Percentiles rank a stretch among this genome's conserved stretches.
Evolutionary conservation across 106 monocot species (phyloP).

Genomic region (Chionographis japonica): DNA sequence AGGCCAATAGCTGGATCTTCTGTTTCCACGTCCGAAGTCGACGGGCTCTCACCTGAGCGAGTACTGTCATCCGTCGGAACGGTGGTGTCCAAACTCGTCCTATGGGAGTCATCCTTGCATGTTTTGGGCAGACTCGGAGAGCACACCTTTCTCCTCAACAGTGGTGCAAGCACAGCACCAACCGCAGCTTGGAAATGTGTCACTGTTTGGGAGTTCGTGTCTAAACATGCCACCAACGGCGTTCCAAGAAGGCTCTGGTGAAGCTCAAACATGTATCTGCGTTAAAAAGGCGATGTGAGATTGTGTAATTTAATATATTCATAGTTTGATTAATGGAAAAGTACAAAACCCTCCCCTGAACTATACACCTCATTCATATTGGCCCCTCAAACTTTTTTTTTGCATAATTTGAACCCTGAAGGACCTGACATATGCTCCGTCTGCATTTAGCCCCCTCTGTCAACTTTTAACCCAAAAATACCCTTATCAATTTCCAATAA

Average conservation of each 20-base stretch:
- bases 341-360: too few species aligned
- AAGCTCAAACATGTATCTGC: constrained; percentile 29
- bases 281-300: constrained; percentile 3
- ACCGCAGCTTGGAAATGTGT: constrained; percentile 45
- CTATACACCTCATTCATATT: too few species aligned
- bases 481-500: too few species aligned
- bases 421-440: too few species aligned
- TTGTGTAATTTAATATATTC: too few species aligned
- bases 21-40: constrained; percentile 26
- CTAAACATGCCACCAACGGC: constrained; percentile 64
- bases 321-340: too few species aligned
- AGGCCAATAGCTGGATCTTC: constrained; percentile 16
- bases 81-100: constrained; percentile 35
- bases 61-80: constrained; percentile 29
- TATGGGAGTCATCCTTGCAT: constrained; percentile 22
- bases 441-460: too few species aligned
- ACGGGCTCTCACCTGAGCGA: constrained; percentile 7
- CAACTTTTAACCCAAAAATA: too few species aligned
- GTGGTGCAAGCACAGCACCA: constrained; percentile 38
- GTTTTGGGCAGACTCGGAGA: neutral
- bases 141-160: constrained; percentile 34
- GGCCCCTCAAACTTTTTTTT: too few species aligned
- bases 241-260: constrained; percentile 48
- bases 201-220: constrained; percentile 20
- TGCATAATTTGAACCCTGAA: too few species aligned